Percentiles rank a stretch among this genome's conserved stretches.
phyloP scores from a whole-genome alignment of 495 filamentous ascomycete genomes.

The Margaritispora aquatica region DNA sequence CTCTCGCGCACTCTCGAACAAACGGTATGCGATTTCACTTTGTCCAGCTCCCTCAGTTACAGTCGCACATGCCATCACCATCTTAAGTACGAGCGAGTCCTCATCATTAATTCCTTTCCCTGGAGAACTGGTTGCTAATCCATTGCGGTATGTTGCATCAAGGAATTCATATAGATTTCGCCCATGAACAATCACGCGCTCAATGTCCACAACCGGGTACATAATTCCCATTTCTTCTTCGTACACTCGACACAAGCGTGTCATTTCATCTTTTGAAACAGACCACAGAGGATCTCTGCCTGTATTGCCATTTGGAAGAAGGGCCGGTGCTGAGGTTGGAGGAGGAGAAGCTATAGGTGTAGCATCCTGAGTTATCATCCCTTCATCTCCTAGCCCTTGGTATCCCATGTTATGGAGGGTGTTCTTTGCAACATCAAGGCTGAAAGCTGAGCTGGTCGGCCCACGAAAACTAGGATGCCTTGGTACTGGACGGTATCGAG shows the following conservation, averaged over 20 bases:
- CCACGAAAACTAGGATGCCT: constrained; percentile 68
- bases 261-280: constrained; percentile 61
- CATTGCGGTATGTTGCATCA: constrained; percentile 46
- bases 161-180: constrained; percentile 53
- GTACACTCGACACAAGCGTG: constrained; percentile 64
- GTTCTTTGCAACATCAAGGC: constrained; percentile 78
- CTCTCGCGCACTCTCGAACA: constrained; percentile 66
- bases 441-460: constrained; percentile 81
- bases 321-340: constrained; percentile 26
- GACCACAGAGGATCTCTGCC: constrained; percentile 67
- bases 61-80: constrained; percentile 70
- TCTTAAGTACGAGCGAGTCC: constrained; percentile 65
- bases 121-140: constrained; percentile 39
- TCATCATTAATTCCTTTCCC: constrained; percentile 60
- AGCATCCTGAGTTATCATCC: constrained; percentile 43
- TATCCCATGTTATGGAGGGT: constrained; percentile 90
- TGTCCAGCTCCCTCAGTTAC: constrained; percentile 69
- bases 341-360: constrained; percentile 46
- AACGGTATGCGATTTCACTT: constrained; percentile 60
- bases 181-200: constrained; percentile 56
- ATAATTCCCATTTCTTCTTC: constrained; percentile 83
- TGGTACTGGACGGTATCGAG: constrained; percentile 13
- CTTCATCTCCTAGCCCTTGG: constrained; percentile 46
- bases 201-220: constrained; percentile 76
- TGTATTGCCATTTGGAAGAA: constrained; percentile 32